Conservation (phyloP, 371 early-diverging fungal genomes). For the Mortierella sp. region DNA sequence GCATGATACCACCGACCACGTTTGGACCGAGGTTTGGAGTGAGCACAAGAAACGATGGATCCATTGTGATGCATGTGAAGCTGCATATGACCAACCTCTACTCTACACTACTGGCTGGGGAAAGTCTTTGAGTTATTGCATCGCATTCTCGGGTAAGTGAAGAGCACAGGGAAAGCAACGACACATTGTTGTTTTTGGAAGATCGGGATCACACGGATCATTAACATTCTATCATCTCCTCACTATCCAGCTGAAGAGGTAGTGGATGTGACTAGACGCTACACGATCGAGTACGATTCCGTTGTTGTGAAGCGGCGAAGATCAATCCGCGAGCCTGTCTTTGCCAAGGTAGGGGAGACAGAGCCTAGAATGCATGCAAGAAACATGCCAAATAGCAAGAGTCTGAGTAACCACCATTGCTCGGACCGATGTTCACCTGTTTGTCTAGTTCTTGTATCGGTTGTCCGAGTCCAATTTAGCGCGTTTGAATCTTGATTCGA, state of each 20-base stretch:
- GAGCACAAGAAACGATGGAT: slow-evolving; percentile 71
- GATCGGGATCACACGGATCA: too few relatives aligned
- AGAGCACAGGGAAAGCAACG: neutral
- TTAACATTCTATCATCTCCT: neutral
- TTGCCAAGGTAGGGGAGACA: slow-evolving; percentile 59
- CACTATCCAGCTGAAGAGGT: slow-evolving; percentile 58
- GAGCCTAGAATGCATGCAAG: too few relatives aligned
- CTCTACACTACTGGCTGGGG: slow-evolving; percentile 79
- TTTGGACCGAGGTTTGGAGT: slow-evolving; percentile 79
- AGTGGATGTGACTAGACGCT: slow-evolving; percentile 72
- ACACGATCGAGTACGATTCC: slow-evolving; percentile 57
- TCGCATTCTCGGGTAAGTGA: slow-evolving; percentile 59
- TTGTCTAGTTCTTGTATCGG: slow-evolving; percentile 21
- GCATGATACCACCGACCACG: slow-evolving; percentile 69
- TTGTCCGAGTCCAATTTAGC: slow-evolving; percentile 34
- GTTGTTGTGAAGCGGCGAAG: slow-evolving; percentile 60
- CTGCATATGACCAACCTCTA: slow-evolving; percentile 70
- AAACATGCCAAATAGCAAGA: neutral
- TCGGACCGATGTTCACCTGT: neutral
- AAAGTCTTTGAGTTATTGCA: slow-evolving; percentile 73
- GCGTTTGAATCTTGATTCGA: slow-evolving; percentile 7
- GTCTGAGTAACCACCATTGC: neutral
- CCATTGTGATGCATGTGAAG: slow-evolving; percentile 78
- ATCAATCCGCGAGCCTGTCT: slow-evolving; percentile 60
- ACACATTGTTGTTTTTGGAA: neutral